Conservation (phyloP, 192 early-diverging fungal genomes). For the Chytriomyces sp. region DNA sequence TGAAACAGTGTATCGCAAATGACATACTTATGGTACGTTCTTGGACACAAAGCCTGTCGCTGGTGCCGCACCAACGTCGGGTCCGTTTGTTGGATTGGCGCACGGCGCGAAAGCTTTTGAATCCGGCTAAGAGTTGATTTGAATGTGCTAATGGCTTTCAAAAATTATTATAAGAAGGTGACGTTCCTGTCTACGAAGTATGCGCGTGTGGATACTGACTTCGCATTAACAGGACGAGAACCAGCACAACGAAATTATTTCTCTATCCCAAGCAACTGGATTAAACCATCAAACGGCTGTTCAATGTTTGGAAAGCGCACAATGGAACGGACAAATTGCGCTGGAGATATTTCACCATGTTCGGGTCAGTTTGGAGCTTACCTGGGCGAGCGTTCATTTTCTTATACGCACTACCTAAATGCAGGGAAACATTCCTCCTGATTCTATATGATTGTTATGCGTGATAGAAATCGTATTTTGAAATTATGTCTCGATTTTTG, state of each 20-base stretch:
- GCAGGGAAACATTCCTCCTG: no score
- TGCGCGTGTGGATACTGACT: neutral
- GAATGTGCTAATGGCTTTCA: conserved; percentile 12
- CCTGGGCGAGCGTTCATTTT: no score
- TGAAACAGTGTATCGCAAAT: conserved; percentile 8
- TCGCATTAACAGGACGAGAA: conserved; percentile 31
- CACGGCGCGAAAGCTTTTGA: conserved; percentile 21
- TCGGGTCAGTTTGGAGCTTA: no score
- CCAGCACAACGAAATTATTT: conserved; percentile 28
- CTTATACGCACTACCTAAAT: no score
- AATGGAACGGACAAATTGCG: conserved; percentile 34
- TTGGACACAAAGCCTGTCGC: conserved; percentile 1
- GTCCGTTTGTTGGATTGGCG: conserved; percentile 20
- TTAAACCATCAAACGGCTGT: conserved; percentile 41
- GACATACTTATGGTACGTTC: conserved; percentile 28
- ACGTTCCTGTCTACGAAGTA: no score
- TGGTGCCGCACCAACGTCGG: conserved; percentile 9
- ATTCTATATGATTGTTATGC: no score
- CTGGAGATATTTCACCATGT: conserved; percentile 36
- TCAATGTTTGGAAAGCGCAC: conserved; percentile 42
- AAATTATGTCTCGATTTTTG: no score
- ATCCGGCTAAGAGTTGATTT: neutral
- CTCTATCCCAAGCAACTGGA: conserved; percentile 37
- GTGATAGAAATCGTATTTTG: no score
- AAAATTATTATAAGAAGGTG: conserved; percentile 32